Conservation (phyloP, 163 green algal genomes). For the Volvox carteri region DNA sequence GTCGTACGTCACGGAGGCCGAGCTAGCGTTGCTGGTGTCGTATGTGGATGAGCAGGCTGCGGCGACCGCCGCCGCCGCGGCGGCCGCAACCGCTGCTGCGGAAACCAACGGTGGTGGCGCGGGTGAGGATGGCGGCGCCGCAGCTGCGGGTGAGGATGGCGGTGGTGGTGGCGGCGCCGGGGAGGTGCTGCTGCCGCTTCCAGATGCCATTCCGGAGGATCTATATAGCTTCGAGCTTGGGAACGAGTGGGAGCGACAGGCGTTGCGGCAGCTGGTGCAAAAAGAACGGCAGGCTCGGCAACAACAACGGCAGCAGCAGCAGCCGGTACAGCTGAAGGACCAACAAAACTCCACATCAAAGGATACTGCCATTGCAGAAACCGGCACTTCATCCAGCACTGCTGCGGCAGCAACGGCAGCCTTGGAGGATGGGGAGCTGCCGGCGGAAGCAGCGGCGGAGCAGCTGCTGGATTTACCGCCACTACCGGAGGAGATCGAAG, state of each 20-base stretch:
- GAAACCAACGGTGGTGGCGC: background rate
- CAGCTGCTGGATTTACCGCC: background rate
- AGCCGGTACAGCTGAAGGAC: constrained; percentile 20
- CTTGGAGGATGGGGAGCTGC: background rate
- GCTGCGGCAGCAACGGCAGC: background rate
- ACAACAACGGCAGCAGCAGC: background rate
- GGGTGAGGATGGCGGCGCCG: background rate
- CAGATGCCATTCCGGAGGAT: constrained; percentile 61
- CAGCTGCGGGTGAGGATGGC: background rate
- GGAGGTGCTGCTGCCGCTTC: constrained; percentile 60
- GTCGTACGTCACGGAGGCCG: constrained; percentile 71
- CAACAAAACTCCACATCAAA: constrained; percentile 11
- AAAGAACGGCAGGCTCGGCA: constrained; percentile 24
- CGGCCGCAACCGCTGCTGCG: background rate
- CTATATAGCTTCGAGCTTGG: constrained; percentile 63
- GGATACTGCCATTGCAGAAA: background rate
- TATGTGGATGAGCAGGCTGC: constrained; percentile 63
- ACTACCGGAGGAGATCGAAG: constrained; percentile 17
- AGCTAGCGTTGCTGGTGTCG: constrained; percentile 68
- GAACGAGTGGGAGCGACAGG: constrained; percentile 68
- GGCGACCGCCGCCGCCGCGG: constrained; percentile 40
- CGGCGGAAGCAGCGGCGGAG: too few relatives aligned
- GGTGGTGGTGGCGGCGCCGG: background rate
- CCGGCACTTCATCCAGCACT: background rate
- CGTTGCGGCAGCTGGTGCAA: constrained; percentile 51